phyloP scores from a whole-genome alignment of 2,329 filamentous ascomycete genomes.

The Pseudogymnoascus sp. region DNA sequence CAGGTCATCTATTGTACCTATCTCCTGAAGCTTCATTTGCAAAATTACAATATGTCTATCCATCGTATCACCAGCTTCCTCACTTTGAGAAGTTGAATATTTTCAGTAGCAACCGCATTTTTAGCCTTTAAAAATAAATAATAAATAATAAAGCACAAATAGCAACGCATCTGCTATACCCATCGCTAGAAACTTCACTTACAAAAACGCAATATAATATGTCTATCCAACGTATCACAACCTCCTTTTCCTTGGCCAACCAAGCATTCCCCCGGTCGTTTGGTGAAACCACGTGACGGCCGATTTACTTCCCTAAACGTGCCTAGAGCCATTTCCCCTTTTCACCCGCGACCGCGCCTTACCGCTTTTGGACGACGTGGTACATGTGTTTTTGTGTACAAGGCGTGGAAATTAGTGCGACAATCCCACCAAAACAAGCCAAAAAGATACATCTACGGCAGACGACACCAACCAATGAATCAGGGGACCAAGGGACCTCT shows the following conservation, averaged over 20 bases:
- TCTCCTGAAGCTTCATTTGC: not conserved
- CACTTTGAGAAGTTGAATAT: not conserved
- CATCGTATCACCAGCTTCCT: not conserved
- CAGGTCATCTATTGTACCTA: not conserved
- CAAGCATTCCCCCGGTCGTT: not conserved
- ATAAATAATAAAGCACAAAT: not conserved
- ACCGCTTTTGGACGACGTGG: not conserved
- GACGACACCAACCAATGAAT: not conserved
- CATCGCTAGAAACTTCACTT: not conserved
- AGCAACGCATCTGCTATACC: not conserved
- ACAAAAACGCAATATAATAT: not conserved
- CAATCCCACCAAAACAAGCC: not conserved
- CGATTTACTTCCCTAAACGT: not conserved
- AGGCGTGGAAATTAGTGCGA: not conserved
- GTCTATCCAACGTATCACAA: not conserved
- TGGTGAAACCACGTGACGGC: not conserved
- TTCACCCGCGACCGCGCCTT: not conserved
- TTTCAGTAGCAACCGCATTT: not conserved
- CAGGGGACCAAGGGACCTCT: slow-evolving; percentile 6
- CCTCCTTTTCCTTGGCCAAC: not conserved
- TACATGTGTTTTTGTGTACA: not conserved
- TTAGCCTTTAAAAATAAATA: not conserved
- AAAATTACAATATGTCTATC: not conserved
- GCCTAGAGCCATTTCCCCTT: slow-evolving; percentile 3
- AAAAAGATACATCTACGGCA: not conserved